Base-by-base conservation (phyloP, 768 basidiomycete genomes). In the Hygrocybe punicea region DNA sequence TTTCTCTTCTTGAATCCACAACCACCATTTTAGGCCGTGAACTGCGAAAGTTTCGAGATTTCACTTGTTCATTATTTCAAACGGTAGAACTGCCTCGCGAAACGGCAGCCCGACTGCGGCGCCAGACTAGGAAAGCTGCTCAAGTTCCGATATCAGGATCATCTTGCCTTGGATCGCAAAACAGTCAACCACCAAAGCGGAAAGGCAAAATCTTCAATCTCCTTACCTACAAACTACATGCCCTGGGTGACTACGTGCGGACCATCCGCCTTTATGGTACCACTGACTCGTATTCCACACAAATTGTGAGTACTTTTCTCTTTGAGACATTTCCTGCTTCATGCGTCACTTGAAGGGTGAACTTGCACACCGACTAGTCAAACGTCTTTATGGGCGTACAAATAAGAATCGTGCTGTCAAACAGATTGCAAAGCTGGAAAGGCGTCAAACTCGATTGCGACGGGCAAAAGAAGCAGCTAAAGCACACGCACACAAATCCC, bases 311-410 rank as follows among this genome's bases (percentile, higher is more conserved):
- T 51, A 24, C 5, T 56, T 23, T 48, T 57, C 29, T 29, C 29
- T 29, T 29, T 29, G 4, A 29, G 4, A 29, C 29, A 29, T 29
- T 29, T 8, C 4, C 8, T 29, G 29, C 29, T 29, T 8, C 8
- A 29, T 29, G 29, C 8, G 4, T 8, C 29, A n/a, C n/a, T n/a
- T n/a, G n/a, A n/a, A 77, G 76, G 72, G 73, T 1, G 76, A 80
- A 52, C 64, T 70, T 0, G 71, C 75, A 45, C 79, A 80, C 55
- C 58, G 64, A 0, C 55, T 57, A 0, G 67, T 74, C 24, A 79
- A 80, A 60, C 51, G 56, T 0, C 69, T 71, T 24, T 79, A 76
- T 47, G 39, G 58, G 0, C 51, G 62, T 1, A 73, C 69, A 2
- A 75, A 72, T 63, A 76, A 76, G 58, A 68, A 59, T 23, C 49